phyloP scores from a whole-genome alignment of 2,329 filamentous ascomycete genomes.

The Penicillium sp. region DNA sequence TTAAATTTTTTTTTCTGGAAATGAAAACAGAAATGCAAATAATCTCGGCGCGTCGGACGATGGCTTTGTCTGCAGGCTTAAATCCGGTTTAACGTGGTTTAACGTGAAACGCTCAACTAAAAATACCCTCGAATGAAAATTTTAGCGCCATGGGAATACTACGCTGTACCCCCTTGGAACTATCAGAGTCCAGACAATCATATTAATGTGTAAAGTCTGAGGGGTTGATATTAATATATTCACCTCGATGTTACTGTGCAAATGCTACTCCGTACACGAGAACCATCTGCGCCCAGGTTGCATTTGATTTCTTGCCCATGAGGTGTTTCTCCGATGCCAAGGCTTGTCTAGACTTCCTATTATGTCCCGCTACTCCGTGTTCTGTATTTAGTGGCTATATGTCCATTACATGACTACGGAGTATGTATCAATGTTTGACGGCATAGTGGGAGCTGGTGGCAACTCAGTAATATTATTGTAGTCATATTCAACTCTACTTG shows the following conservation, averaged over 20 bases:
- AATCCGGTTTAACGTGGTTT: background rate
- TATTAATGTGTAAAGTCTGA: background rate
- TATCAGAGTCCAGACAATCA: background rate
- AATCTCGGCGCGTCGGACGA: background rate
- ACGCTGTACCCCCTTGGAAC: background rate
- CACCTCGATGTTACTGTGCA: background rate
- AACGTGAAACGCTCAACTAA: constrained; percentile 8
- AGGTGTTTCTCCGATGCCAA: background rate
- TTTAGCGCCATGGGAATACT: background rate
- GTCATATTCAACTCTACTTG: too few relatives aligned
- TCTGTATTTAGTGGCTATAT: background rate
- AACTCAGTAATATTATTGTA: too few relatives aligned
- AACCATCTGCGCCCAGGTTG: background rate
- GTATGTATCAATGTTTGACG: too few relatives aligned
- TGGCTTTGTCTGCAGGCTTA: background rate
- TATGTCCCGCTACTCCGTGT: background rate
- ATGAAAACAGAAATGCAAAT: background rate
- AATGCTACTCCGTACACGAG: background rate
- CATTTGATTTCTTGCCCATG: background rate
- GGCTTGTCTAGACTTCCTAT: background rate
- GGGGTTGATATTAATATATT: background rate
- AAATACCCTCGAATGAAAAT: constrained; percentile 4
- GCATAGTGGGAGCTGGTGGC: background rate
- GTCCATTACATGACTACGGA: too few relatives aligned
- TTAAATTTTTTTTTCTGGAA: background rate